Conservation (phyloP, 176 grass and related monocot genomes). For the Avena atlantica region DNA sequence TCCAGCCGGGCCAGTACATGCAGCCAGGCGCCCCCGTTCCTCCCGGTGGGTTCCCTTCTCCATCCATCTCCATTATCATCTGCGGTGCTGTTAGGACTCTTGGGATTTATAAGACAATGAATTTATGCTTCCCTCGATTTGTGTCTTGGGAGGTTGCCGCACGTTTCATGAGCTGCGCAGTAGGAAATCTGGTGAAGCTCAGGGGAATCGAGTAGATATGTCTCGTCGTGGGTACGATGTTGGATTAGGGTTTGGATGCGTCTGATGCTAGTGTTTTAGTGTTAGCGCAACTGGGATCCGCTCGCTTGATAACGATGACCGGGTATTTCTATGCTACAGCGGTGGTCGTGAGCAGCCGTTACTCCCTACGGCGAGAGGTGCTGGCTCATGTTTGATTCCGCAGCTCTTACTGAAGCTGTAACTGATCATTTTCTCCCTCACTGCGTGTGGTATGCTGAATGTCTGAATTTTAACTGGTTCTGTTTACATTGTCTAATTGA, state of each 20-base stretch:
- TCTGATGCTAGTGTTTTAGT: constrained; percentile 49
- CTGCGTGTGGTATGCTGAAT: constrained; percentile 67
- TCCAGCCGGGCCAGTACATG: constrained; percentile 47
- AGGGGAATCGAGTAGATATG: constrained; percentile 34
- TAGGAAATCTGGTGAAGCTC: constrained; percentile 35
- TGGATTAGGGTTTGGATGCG: constrained; percentile 23
- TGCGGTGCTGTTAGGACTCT: not conserved
- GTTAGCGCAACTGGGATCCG: constrained; percentile 55
- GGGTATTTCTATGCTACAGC: constrained; percentile 75
- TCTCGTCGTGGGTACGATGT: not conserved
- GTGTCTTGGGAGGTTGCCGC: not conserved
- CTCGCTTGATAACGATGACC: constrained; percentile 72
- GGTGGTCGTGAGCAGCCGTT: constrained; percentile 49
- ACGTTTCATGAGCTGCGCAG: constrained; percentile 16
- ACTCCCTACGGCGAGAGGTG: constrained; percentile 56
- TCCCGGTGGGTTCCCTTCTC: constrained; percentile 57
- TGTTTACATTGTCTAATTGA: constrained; percentile 59
- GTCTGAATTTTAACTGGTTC: constrained; percentile 62
- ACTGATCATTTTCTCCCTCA: constrained; percentile 58
- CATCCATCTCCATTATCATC: constrained; percentile 20
- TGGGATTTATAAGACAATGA: not conserved
- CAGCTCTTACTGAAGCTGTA: constrained; percentile 66
- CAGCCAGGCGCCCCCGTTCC: constrained; percentile 42
- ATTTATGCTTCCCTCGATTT: constrained; percentile 10
- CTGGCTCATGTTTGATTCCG: constrained; percentile 56